These are phyloP conservation scores for Hericium coralloides DNA, from an alignment of 768 basidiomycete species.

Conservation along the genomic window DNA sequence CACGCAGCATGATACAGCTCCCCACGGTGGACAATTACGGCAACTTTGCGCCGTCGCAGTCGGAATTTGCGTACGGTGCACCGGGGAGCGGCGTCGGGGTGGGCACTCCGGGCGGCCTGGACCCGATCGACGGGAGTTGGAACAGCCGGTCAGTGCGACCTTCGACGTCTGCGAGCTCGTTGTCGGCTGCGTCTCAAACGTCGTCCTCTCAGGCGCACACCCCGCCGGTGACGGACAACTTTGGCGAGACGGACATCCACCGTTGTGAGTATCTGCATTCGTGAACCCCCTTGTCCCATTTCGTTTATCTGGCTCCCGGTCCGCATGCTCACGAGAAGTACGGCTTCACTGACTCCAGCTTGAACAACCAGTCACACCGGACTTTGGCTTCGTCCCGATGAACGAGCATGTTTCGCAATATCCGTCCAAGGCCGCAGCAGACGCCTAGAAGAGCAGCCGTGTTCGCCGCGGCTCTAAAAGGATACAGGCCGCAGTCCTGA, in stretches of 20 bases:
- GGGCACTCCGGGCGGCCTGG: conserved; percentile 17
- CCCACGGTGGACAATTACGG: conserved; percentile 49
- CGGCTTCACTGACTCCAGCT: conserved; percentile 21
- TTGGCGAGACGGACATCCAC: conserved; percentile 67
- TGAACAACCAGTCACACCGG: conserved; percentile 66
- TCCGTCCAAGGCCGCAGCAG: neutral
- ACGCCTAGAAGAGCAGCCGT: neutral
- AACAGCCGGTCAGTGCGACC: conserved; percentile 48
- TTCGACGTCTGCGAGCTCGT: conserved; percentile 69
- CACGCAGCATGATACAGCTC: conserved; percentile 78
- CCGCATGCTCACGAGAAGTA: neutral
- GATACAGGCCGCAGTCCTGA: no score
- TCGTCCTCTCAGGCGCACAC: conserved; percentile 79
- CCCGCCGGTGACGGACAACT: conserved; percentile 58
- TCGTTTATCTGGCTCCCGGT: conserved; percentile 6
- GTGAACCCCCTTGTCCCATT: neutral
- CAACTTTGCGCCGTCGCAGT: conserved; percentile 24
- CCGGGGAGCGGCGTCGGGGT: conserved; percentile 20
- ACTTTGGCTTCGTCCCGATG: conserved; percentile 79
- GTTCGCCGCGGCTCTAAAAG: neutral
- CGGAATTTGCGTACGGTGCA: conserved; percentile 78
- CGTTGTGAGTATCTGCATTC: conserved; percentile 55
- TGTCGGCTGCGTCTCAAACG: conserved; percentile 67
- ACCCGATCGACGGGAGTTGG: conserved; percentile 17
- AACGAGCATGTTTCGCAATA: conserved; percentile 44